phyloP scores from a whole-genome alignment of 176 grass and related monocot species.

The Olyra latifolia region DNA sequence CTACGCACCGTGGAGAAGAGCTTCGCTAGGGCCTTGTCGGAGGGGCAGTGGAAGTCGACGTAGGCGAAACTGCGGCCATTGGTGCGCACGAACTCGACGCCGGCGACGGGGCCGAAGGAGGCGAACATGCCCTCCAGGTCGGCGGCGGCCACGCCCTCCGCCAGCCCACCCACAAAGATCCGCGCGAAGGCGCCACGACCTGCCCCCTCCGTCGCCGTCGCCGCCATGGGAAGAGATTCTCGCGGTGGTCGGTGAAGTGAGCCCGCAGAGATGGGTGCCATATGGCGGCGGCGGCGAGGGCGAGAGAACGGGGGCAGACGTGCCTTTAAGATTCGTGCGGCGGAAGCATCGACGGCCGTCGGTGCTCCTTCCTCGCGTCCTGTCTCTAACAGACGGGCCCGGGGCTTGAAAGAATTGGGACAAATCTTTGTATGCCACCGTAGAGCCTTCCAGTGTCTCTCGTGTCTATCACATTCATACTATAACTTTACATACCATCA shows the following conservation, averaged over 20 bases:
- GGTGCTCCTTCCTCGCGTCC: not conserved
- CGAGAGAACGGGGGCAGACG: not conserved
- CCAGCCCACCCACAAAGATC: conserved; percentile 74
- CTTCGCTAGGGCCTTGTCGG: conserved; percentile 70
- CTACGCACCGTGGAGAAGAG: conserved; percentile 69
- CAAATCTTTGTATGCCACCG: too few species aligned
- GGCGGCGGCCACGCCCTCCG: conserved; percentile 43
- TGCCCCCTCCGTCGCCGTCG: not conserved
- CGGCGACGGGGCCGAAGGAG: conserved; percentile 51
- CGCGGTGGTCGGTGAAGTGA: not conserved
- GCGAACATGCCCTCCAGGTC: conserved; percentile 64
- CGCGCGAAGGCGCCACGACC: not conserved
- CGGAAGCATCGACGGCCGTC: not conserved
- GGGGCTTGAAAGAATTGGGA: too few species aligned
- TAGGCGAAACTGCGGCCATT: conserved; percentile 73
- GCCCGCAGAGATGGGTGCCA: not conserved
- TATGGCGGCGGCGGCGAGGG: not conserved
- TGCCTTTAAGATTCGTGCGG: conserved; percentile 30
- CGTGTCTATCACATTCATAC: too few species aligned
- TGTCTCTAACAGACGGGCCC: too few species aligned
- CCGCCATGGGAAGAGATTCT: conserved; percentile 25
- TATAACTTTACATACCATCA: too few species aligned
- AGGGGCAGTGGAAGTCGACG: conserved; percentile 79
- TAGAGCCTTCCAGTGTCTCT: too few species aligned
- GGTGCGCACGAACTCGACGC: conserved; percentile 67